Base-by-base conservation (phyloP, 2,329 filamentous ascomycete species). In the Fusarium newnesense region DNA sequence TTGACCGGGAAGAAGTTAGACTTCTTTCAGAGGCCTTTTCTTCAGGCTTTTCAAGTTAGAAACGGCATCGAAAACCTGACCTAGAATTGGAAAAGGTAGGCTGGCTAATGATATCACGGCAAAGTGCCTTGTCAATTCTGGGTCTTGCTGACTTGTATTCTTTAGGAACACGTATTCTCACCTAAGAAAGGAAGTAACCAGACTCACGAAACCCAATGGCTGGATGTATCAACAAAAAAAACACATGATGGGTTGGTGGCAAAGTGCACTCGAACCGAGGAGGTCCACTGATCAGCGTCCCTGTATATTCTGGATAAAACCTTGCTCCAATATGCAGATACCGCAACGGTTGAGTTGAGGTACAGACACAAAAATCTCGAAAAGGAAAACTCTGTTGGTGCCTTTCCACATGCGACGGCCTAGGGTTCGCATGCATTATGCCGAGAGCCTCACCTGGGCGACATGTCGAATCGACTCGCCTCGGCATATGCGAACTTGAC, bases 401-500 rank as follows among this genome's bases (percentile, higher is more conserved):
- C 19, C 19, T 46, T 57, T 46, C 67, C 64, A 69, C 66, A 52
- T 69, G 66, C 58, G 21, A 49, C 32, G 28, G 42, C 43, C 37
- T 40, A 30, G 39, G 26, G 34, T 43, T 36, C n/a, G 49, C 30
- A 30, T 47, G 15, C n/a, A 50, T 66, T 49, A 34, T 37, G 56
- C 64, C 60, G 43, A 46, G 49, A 58, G 40, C 39, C 37, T 62
- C 34, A 26, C 47, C n/a, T 39, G 39, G n/a, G 32, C 42, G 39
- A 34, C 40, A 52, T 61, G 49, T 47, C 39, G 42, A 47, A 63
- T 46, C 37, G 12, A 61, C 24, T 32, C 36, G 40, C 64, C 64
- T 69, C 64, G 65, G 65, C 40, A 56, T 43, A 36, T 47, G 65
- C 56, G 61, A 68, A 63, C 57, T 63, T 63, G 64, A 68, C 47